phyloP scores from a whole-genome alignment of 352 stramenopile species.

The Phytophthora tentaculata region DNA sequence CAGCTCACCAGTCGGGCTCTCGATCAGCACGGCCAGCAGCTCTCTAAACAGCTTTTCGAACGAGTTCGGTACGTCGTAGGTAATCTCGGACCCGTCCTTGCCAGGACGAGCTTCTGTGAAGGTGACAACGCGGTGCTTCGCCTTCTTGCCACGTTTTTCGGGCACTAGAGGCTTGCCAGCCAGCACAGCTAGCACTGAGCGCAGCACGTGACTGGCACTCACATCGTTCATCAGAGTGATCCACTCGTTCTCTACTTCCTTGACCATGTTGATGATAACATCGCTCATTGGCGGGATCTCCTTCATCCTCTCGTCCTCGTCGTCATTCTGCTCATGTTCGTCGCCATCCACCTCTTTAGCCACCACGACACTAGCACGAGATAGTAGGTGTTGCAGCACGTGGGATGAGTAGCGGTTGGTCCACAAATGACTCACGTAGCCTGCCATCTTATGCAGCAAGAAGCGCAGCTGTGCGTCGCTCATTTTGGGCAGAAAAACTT shows the following conservation, averaged over 20 bases:
- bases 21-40: conserved; percentile 57
- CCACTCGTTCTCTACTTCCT: conserved; percentile 81
- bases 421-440: conserved; percentile 85
- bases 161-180: conserved; percentile 67
- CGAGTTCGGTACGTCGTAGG: conserved; percentile 55
- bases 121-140: conserved; percentile 72
- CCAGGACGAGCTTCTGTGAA: conserved; percentile 51
- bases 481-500: conserved; percentile 79
- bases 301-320: conserved; percentile 66
- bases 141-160: conserved; percentile 86
- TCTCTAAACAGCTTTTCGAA: conserved; percentile 72
- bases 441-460: conserved; percentile 80
- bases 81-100: conserved; percentile 46
- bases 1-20: conserved; percentile 49
- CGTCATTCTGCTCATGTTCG: conserved; percentile 39
- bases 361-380: conserved; percentile 61
- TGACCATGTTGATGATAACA: conserved; percentile 76
- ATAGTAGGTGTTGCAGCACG: conserved; percentile 80
- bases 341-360: conserved; percentile 39
- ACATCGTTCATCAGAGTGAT: conserved; percentile 88
- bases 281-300: conserved; percentile 71
- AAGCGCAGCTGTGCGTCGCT: conserved; percentile 73
- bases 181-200: conserved; percentile 71
- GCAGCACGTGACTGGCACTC: conserved; percentile 84
- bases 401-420: conserved; percentile 90